Conservation (phyloP, 1,284 basidiomycete species). For the Schizopora paradoxa region DNA sequence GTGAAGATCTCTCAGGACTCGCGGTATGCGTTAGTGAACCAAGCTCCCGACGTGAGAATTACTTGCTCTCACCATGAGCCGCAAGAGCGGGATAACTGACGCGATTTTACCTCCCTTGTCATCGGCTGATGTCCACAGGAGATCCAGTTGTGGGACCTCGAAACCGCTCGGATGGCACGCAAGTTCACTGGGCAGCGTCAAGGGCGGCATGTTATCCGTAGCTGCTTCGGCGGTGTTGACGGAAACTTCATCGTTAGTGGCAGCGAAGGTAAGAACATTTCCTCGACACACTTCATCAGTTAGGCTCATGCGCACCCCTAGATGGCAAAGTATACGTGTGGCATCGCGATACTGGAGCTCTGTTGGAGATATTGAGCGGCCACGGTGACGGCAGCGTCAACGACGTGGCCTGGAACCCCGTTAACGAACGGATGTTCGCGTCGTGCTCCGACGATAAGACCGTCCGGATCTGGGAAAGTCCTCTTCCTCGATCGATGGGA, state of each 20-base stretch:
- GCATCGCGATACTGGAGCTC: slow-evolving; percentile 81
- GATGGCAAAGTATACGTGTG: slow-evolving; percentile 92
- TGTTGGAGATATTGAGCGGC: slow-evolving; percentile 80
- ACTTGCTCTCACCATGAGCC: slow-evolving; percentile 14
- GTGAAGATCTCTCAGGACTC: slow-evolving; percentile 87
- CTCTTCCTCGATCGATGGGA: slow-evolving; percentile 30
- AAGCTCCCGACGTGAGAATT: slow-evolving; percentile 73
- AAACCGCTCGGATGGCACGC: slow-evolving; percentile 61
- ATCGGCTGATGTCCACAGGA: slow-evolving; percentile 49
- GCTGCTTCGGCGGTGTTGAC: slow-evolving; percentile 91
- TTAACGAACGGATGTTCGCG: slow-evolving; percentile 84
- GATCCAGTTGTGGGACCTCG: slow-evolving; percentile 83
- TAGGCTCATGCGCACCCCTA: slow-evolving; percentile 27
- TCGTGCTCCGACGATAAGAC: slow-evolving; percentile 86
- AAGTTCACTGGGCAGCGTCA: slow-evolving; percentile 83
- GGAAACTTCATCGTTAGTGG: slow-evolving; percentile 90
- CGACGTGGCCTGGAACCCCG: slow-evolving; percentile 94
- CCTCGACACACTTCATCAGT: neutral
- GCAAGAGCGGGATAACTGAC: slow-evolving; percentile 14
- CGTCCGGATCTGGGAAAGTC: slow-evolving; percentile 79
- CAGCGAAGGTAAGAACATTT: slow-evolving; percentile 72
- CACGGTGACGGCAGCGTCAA: slow-evolving; percentile 90
- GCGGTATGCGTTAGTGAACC: slow-evolving; percentile 81
- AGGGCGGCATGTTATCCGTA: slow-evolving; percentile 78
- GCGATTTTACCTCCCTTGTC: slow-evolving; percentile 1